phyloP scores from a whole-genome alignment of 2,329 filamentous ascomycete species.

The Setomelanomma holmii region DNA sequence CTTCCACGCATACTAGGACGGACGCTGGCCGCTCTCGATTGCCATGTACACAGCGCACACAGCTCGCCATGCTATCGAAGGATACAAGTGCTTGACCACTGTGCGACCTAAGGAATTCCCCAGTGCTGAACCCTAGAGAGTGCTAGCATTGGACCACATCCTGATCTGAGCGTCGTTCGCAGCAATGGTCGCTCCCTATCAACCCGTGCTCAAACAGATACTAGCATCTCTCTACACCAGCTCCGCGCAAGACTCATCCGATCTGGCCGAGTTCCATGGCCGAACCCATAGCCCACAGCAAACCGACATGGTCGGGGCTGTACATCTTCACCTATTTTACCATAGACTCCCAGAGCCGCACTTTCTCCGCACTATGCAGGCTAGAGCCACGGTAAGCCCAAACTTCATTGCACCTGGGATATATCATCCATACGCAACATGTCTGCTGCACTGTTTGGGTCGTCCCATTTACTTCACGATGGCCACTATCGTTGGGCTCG shows the following conservation, averaged over 20 bases:
- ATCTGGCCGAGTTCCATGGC: background rate
- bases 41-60: no score
- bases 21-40: background rate
- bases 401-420: background rate
- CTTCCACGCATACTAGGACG: no score
- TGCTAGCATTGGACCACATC: conserved; percentile 10
- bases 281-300: no score
- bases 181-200: background rate
- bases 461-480: conserved; percentile 1
- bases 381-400: background rate
- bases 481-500: conserved; percentile 16
- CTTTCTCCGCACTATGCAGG: background rate
- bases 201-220: background rate
- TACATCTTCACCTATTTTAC: conserved; percentile 15
- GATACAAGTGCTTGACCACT: background rate
- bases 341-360: conserved; percentile 8
- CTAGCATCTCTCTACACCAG: background rate
- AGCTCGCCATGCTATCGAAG: background rate
- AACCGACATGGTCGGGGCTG: background rate
- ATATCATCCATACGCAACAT: background rate
- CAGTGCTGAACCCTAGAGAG: conserved; percentile 7
- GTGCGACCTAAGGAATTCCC: background rate
- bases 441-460: background rate
- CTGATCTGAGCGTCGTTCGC: conserved; percentile 18
- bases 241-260: background rate